phyloP scores from a whole-genome alignment of 352 stramenopile species.

The Globisporangium polare region DNA sequence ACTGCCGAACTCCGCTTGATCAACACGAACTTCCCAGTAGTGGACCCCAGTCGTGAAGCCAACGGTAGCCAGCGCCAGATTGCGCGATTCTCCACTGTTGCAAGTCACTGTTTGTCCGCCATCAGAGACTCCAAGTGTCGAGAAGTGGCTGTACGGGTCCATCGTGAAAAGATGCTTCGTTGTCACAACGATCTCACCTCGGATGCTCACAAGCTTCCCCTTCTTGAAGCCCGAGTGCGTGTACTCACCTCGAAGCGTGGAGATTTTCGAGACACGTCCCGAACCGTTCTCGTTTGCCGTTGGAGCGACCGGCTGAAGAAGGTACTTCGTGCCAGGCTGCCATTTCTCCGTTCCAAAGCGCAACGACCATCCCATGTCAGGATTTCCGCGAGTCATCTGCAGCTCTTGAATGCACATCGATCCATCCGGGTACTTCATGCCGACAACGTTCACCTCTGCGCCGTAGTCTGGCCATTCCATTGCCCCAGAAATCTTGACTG shows the following conservation, averaged over 20 bases:
- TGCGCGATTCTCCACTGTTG: constrained; percentile 80
- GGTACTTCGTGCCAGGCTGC: constrained; percentile 86
- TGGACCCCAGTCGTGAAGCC: constrained; percentile 91
- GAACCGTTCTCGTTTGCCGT: neutral
- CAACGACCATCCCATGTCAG: constrained; percentile 85
- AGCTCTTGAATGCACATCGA: constrained; percentile 76
- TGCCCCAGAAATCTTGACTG: constrained; percentile 43
- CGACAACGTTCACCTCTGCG: constrained; percentile 65
- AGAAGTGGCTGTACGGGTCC: constrained; percentile 75
- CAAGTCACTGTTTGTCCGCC: constrained; percentile 78
- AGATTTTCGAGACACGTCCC: constrained; percentile 14
- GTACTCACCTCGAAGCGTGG: constrained; percentile 55
- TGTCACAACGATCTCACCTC: constrained; percentile 56
- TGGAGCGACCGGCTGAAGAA: constrained; percentile 26
- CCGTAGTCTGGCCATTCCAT: constrained; percentile 86
- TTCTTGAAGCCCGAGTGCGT: constrained; percentile 47
- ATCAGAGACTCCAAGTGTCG: constrained; percentile 72
- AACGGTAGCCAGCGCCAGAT: constrained; percentile 78
- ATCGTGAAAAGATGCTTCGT: constrained; percentile 84
- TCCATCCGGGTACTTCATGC: constrained; percentile 46
- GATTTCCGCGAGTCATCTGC: constrained; percentile 72
- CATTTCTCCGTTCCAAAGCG: constrained; percentile 86
- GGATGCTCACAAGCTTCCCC: constrained; percentile 61
- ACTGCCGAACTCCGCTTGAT: constrained; percentile 96
- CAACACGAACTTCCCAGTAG: constrained; percentile 98